Base-by-base conservation (phyloP, 352 stramenopile species). In the Pythium dissotocum region DNA sequence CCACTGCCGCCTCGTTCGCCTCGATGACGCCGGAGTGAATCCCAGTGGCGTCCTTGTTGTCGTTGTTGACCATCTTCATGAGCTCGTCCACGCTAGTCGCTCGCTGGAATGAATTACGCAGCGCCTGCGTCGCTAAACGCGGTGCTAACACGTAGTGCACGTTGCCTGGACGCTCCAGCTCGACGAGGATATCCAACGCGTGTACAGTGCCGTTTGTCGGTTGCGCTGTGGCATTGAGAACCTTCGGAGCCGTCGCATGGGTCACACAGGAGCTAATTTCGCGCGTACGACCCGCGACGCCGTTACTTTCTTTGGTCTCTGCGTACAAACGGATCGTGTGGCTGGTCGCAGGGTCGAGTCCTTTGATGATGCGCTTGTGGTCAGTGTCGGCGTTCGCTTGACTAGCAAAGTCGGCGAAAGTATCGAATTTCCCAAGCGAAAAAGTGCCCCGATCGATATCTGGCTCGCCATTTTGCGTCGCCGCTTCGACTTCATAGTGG, bases 141-240 rank as follows among this genome's bases (percentile, higher is more conserved):
- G 69, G 35, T 14, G 57, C 67, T 0, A 79, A 53, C 18, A 82
- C 5, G 69, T 90, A 93, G 56, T 93, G 84, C 9, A 92, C 64
- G 32, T 83, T 84, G 3, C 73, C 85, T 12, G 70, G 38, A 4
- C 62, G 70, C 42, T 80, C 65, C 30, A 93, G 54, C 33, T 85
- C 76, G 1, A 87, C 70, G 0, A 51, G 66, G 7, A 90, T 60
- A 21, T 75, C 72, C 2, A 93, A 70, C 0, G 76, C 71, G 24
- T 77, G 58, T 7, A 90, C 84, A 16, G 73, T 86, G 63, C 70
- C 76, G 40, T 91, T 87, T 18, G 68, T 79, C 0, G 87, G 65
- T 8, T 69, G 58, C 0, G 66, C 69, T 7, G 46, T 57, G 6
- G 83, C 76, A 13, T 68, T 51, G 16, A 73, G 8, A 38, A 93